Evolutionary conservation across 768 basidiomycete species (phyloP), one percentile per base, ranked within the genome.

Genomic region (Rubroboletus pulcherrimus): DNA sequence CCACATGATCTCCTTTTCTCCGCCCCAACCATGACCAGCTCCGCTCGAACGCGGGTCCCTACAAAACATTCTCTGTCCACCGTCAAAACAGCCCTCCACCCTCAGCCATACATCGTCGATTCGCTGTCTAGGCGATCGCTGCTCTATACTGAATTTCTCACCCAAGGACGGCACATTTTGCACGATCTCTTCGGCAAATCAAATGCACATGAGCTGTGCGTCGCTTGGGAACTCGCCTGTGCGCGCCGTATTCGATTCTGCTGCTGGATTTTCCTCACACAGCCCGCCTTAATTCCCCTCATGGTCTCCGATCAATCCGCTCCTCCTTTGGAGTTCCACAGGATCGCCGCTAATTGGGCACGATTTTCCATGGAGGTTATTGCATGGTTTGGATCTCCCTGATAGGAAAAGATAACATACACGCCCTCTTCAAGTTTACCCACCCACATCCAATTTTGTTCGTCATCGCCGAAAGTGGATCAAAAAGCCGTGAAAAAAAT

Each of bases 1-100:
- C 60, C 62, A 60, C 66, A 70, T 66, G 60, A 56, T 60, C 40
- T 65, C 58, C 53, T 41, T 60, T 67, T 71, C 70, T 71, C 70
- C 70, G 70, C 61, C 70, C 63, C 63, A 71, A 71, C 67, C 66
- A 62, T 51, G 34, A 49, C 57, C 58, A 70, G 69, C 70, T 71
- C 70, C 70, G 70, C 70, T 73, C 71, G 53, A 72, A 72, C 69
- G 47, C 43, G n/a, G 17, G n/a, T 39, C 37, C 21, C 29, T 31
- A 12, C 8, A 31, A 21, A 41, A 55, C 34, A 5, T 4, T 14
- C 38, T 26, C 7, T 43, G 31, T n/a, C n/a, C 38, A 31, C n/a
- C 37, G 4, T 17, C 46, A 19, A 33, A 21, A 21, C 46, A 7
- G 33, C n/a, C 5, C 7, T 10, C 15, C 7, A 19, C 9, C 24